Base-by-base conservation (phyloP, 1,284 basidiomycete genomes). In the Trichosporon sp. region DNA sequence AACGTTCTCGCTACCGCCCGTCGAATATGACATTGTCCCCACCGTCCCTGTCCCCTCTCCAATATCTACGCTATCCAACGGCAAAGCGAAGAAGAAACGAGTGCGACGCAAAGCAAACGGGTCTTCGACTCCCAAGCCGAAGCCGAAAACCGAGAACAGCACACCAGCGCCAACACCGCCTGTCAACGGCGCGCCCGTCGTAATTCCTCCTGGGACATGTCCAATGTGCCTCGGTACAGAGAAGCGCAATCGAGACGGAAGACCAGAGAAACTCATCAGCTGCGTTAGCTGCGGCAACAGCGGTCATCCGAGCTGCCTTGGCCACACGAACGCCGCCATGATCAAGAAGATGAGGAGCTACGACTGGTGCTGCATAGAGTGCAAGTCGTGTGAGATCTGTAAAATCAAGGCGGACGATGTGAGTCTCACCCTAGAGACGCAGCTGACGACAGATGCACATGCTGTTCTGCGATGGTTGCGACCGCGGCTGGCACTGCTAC, bases 311-410 rank as follows among this genome's bases (percentile, higher is more conserved):
- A 86, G 85, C 54, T 95, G 92, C 74, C 84, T 94, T 80, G 64
- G 64, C 2, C 60, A 61, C 60, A 64, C 56, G 19, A 63, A 63
- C 58, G 62, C 61, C 10, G 52, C 46, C 27, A 60, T 68, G 23
- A 59, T 64, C 52, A 63, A 68, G 62, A 70, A 70, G 56, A 77
- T 80, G 78, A 80, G 83, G 63, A 83, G 84, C 61, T 95, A 95
- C 76, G 82, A 85, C 31, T 99, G 95, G 95, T 85, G 86, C 69
- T 99, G 95, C 76, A 85, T 87, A 60, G 91, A 95, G 70, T 98
- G 95, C 83, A 98, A 96, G 83, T 88, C 84, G 60, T 99, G 95
- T 78, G 92, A 96, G 79, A 82, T 91, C 63, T 99, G 95, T 77
- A 79, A 85, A 56, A 82, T 87, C 74, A 93, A 94, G 76, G 92